Evolutionary conservation across 345 rosid genomes (phyloP), one percentile per base, ranked within the genome.

Genomic region (Citrus trifoliata): DNA sequence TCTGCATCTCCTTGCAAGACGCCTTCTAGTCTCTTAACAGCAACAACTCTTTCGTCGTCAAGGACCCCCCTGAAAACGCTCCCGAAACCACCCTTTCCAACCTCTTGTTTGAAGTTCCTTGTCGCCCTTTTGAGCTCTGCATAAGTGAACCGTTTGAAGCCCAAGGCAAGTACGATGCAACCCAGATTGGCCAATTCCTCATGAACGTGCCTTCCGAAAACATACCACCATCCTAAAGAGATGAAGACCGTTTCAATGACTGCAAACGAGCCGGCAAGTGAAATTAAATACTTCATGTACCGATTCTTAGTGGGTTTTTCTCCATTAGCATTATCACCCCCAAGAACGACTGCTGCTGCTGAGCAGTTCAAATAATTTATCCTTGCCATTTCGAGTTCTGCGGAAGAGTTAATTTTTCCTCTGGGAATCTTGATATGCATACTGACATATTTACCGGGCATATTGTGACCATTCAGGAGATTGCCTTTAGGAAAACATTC

Each of bases 31-130:
- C 82, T 70, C 67, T 85, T 85, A 8, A 85, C 83, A 4, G 85
- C 83, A 28, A 80, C 70, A 38, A n/a, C 73, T 42, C 76, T 71
- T 37, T 78, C 64, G 25, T 76, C 74, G 1, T 59, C 63, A n/a
- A 82, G 66, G 51, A 40, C 38, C 18, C 83, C 83, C 75, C 67
- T 67, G 69, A 73, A 82, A 14, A 82, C 85, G 4, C 64, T 71
- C 38, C 83, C 87, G 4, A 82, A 82, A 18, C 87, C 87, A 12
- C 87, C 87, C 7, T 55, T 72, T 16, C 85, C 87, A 25, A 74
- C 80, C 71, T 65, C 76, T 55, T 67, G 5, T 10, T 67, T 55
- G 78, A 82, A 85, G 71, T 82, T 67, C 62, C 35, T 68, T 21
- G 87, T 85, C 10, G 83, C 76, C 25, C 28, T 58, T 28, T 70